These are phyloP conservation scores for Salix caprea DNA, from an alignment of 345 rosid genomes.

Conservation along the genomic window DNA sequence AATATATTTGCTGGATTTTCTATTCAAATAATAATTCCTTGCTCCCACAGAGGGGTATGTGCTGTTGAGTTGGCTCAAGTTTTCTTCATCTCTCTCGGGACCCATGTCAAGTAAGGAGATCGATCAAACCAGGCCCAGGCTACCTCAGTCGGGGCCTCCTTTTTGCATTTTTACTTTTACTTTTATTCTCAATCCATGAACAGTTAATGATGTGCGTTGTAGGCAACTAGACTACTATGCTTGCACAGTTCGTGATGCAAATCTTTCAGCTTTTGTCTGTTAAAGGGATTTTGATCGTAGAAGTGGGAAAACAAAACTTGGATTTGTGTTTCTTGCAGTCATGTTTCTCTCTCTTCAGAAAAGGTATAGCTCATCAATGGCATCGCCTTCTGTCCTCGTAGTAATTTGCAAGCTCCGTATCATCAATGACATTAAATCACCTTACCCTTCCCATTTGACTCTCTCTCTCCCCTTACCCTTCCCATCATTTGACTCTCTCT, in stretches of 20 bases:
- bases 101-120: conserved; percentile 4
- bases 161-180: too few species aligned
- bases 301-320: too few species aligned
- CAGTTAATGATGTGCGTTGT: too few species aligned
- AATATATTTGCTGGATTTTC: background rate
- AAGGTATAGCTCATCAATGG: background rate
- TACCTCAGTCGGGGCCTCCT: background rate
- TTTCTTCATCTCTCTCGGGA: background rate
- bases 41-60: background rate
- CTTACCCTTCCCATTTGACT: conserved; percentile 4
- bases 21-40: background rate
- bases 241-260: too few species aligned
- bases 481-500: background rate
- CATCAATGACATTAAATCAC: background rate
- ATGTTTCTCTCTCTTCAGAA: too few species aligned
- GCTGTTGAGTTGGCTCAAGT: background rate
- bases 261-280: too few species aligned
- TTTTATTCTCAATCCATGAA: too few species aligned
- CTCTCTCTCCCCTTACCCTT: too few species aligned
- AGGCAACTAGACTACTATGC: too few species aligned
- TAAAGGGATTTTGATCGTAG: too few species aligned
- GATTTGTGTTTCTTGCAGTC: too few species aligned
- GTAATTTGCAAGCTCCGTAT: background rate
- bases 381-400: background rate
- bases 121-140: background rate